A percentile compares a stretch with the other conserved stretches of the same genome.
These are phyloP conservation scores for Gastrolobium villosum DNA, from an alignment of 306 rosid species.

Conservation along the genomic window DNA sequence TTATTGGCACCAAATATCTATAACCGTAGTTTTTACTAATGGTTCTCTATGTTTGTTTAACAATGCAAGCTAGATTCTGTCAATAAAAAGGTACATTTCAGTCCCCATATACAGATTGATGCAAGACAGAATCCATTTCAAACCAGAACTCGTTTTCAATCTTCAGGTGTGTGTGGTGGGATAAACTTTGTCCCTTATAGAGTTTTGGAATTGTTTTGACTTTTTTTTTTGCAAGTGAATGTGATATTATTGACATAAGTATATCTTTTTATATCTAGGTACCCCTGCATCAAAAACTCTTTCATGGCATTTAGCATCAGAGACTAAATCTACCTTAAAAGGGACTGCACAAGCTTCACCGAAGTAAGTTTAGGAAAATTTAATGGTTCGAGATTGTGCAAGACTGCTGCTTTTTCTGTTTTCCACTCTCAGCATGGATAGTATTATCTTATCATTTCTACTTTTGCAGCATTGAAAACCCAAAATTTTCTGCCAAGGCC, in stretches of 20 bases:
- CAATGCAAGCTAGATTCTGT: conserved; percentile 71
- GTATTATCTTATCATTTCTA: conserved; percentile 12
- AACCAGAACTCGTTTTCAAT: conserved; percentile 73
- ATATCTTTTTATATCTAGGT: conserved; percentile 53
- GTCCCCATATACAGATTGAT: conserved; percentile 83
- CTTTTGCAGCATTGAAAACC: conserved; percentile 64
- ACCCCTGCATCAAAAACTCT: conserved; percentile 81
- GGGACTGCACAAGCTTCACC: conserved; percentile 65
- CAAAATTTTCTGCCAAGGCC: conserved; percentile 64
- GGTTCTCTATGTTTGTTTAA: conserved; percentile 39
- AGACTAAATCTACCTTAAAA: conserved; percentile 87
- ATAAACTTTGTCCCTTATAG: conserved; percentile 35
- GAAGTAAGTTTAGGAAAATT: conserved; percentile 59
- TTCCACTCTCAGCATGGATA: conserved; percentile 25
- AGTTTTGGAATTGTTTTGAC: conserved; percentile 37
- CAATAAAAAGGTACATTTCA: conserved; percentile 92
- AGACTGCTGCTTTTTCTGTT: conserved; percentile 28
- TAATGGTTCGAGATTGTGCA: conserved; percentile 5
- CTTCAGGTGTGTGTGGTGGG: conserved; percentile 70
- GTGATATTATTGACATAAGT: conserved; percentile 20
- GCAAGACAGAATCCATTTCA: conserved; percentile 71
- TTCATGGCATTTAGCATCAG: conserved; percentile 99
- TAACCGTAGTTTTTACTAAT: conserved; percentile 40
- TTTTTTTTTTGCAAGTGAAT: conserved; percentile 26
- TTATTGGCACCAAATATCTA: conserved; percentile 26